Percentiles rank a stretch among this genome's conserved stretches.
These are phyloP conservation scores for Syzygium malaccense DNA, from an alignment of 441 rosid genomes.

Conservation along the genomic window DNA sequence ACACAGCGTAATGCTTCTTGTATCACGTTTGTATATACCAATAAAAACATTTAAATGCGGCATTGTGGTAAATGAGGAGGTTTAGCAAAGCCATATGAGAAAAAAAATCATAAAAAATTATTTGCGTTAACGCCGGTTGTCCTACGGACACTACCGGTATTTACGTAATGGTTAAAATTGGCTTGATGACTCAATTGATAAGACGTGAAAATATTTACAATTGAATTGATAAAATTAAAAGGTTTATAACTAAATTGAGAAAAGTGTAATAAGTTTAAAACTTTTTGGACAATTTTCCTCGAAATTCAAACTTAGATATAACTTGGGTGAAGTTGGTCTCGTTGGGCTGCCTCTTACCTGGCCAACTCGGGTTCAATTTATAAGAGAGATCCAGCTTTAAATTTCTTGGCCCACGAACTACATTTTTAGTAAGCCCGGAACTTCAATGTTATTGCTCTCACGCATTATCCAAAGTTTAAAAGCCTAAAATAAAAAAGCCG, in stretches of 20 bases:
- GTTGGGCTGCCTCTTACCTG: not conserved
- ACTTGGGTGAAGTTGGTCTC: not conserved
- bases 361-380: not conserved
- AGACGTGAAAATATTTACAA: too few species aligned
- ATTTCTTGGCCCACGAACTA: not conserved
- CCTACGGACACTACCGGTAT: rapidly evolving
- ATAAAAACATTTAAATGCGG: not conserved
- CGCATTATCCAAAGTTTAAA: not conserved
- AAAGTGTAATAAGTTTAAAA: too few species aligned
- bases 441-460: not conserved
- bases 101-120: too few species aligned
- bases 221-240: too few species aligned
- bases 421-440: not conserved
- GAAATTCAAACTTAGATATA: not conserved
- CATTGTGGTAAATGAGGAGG: too few species aligned
- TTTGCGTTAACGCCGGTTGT: too few species aligned
- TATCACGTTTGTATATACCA: not conserved
- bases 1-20: not conserved
- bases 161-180: too few species aligned
- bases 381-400: not conserved
- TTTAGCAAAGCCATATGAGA: not conserved
- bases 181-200: too few species aligned
- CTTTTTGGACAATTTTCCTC: too few species aligned
- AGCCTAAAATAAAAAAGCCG: not conserved
- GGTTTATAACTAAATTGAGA: too few species aligned